Base-by-base conservation (phyloP, 495 filamentous ascomycete species). In the Neurospora sp. region DNA sequence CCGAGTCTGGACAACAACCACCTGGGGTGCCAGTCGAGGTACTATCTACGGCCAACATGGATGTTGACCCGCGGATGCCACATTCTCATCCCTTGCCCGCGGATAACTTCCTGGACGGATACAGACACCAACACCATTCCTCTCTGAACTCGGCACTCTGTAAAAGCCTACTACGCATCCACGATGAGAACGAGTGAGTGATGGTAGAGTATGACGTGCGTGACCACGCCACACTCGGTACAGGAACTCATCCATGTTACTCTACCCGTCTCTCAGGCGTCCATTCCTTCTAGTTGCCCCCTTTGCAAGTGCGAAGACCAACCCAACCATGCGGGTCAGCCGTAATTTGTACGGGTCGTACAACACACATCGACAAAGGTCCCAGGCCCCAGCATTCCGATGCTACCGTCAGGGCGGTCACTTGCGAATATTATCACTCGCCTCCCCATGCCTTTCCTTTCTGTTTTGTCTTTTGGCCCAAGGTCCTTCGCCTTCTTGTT, bases 191-290 rank as follows among this genome's bases (percentile, higher is more conserved):
- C 20, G 20, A 27, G n/a, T 27, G 54, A 66, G 14, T 35, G 66
- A 72, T 72, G 73, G 59, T 75, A 72, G 75, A 77, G 72, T 74
- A 72, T 74, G 73, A 69, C 59, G 70, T 74, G 16, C n/a, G 37
- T 42, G 40, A 69, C 77, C 70, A 77, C 75, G 75, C 77, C 77
- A 77, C 77, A 73, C 74, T 78, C 70, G 74, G 73, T 66, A 74
- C 70, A 76, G 54, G 20, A 71, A 35, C 20, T 48, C 39, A 44
- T 62, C 35, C 69, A 38, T 35, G 38, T 12, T 42, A 39, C 5
- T 37, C 12, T 69, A 38, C 44, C 73, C 71, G 71, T 71, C 70
- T 38, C 59, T 71, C 59, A 70, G 70, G 59, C 73, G 73, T 66
- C 7, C 54, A 35, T 62, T 16, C 35, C 5, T 18, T 35, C 27